A percentile compares a stretch with the other conserved stretches of the same genome.
Conservation (phyloP, 768 basidiomycete species). For the Thelephora ganbajun region DNA sequence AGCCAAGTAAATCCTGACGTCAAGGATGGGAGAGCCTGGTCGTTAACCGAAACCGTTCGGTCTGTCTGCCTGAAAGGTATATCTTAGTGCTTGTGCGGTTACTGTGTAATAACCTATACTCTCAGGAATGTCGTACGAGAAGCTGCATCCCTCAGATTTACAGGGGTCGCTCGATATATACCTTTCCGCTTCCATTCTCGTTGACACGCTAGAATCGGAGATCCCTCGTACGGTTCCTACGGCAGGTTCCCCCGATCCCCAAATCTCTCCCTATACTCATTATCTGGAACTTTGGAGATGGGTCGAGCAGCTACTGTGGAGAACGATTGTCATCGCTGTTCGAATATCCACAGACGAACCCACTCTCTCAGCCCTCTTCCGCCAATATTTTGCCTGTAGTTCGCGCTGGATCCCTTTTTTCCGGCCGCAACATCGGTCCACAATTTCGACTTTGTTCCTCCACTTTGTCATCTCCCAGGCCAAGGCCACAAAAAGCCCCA, state of each 20-base stretch:
- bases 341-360: constrained; percentile 24
- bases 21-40: constrained; percentile 59
- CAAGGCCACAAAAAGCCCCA: constrained; percentile 9
- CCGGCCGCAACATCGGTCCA: constrained; percentile 60
- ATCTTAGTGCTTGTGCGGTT: constrained; percentile 7
- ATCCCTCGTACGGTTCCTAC: constrained; percentile 18
- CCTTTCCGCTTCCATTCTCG: constrained; percentile 36
- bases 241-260: constrained; percentile 25
- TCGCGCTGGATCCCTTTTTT: constrained; percentile 70
- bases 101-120: constrained; percentile 1
- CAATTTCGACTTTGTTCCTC: constrained; percentile 56
- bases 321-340: constrained; percentile 57
- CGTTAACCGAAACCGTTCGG: constrained; percentile 57
- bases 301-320: constrained; percentile 70
- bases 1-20: constrained; percentile 36
- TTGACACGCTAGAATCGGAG: constrained; percentile 34
- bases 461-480: constrained; percentile 50
- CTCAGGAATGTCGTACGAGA: constrained; percentile 68
- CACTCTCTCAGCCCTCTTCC: constrained; percentile 49
- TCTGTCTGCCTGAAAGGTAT: constrained; percentile 70
- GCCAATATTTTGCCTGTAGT: constrained; percentile 45
- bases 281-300: constrained; percentile 82
- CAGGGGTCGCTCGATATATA: constrained; percentile 45
- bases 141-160: constrained; percentile 32
- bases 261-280: constrained; percentile 36